Percentiles rank a stretch among this genome's conserved stretches.
These are phyloP conservation scores for Penicillium robsamsonii DNA, from an alignment of 495 filamentous ascomycete genomes.

Conservation along the genomic window DNA sequence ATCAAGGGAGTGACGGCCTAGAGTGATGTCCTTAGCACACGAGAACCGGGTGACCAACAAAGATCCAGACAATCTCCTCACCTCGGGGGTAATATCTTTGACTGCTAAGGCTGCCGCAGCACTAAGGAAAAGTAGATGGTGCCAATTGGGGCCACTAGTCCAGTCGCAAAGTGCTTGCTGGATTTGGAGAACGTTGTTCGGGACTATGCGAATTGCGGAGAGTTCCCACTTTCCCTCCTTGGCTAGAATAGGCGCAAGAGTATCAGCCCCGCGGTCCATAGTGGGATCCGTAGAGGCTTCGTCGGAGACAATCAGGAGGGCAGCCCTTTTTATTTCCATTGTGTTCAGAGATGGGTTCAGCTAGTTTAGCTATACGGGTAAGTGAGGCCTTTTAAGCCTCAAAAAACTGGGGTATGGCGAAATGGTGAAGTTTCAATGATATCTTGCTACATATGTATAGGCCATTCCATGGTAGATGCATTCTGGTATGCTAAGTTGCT, in stretches of 20 bases:
- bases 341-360: slow-evolving; percentile 2
- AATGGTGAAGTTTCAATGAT: too few relatives aligned
- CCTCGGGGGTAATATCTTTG: slow-evolving; percentile 85
- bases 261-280: slow-evolving; percentile 67
- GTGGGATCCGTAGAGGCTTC: slow-evolving; percentile 83
- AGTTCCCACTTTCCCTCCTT: slow-evolving; percentile 69
- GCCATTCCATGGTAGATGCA: too few relatives aligned
- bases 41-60: neutral
- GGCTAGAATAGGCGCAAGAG: slow-evolving; percentile 65
- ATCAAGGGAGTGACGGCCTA: slow-evolving; percentile 79
- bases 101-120: slow-evolving; percentile 92
- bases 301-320: slow-evolving; percentile 86
- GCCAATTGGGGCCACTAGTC: slow-evolving; percentile 58
- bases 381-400: too few relatives aligned
- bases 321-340: slow-evolving; percentile 38
- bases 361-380: too few relatives aligned
- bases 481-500: too few relatives aligned
- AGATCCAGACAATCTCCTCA: slow-evolving; percentile 33
- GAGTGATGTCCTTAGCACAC: slow-evolving; percentile 24
- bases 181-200: slow-evolving; percentile 72
- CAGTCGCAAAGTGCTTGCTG: slow-evolving; percentile 66
- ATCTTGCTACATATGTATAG: too few relatives aligned
- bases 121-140: slow-evolving; percentile 81
- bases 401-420: too few relatives aligned
- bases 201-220: slow-evolving; percentile 67